Conservation (phyloP, 768 basidiomycete species). For the Paxillus involutus region DNA sequence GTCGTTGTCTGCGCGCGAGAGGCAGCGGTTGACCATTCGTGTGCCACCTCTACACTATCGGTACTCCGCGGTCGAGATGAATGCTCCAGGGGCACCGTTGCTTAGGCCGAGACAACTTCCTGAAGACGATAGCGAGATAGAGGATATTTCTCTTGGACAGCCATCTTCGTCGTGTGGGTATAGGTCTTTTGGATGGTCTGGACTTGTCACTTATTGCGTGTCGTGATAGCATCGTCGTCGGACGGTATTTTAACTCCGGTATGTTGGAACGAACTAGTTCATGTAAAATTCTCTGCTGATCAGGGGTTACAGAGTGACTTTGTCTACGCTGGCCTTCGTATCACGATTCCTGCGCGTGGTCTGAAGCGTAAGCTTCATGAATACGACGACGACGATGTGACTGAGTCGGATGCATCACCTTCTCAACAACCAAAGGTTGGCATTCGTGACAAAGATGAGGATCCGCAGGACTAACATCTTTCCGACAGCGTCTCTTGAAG, state of each 20-base stretch:
- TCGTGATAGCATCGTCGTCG: slow-evolving; percentile 8
- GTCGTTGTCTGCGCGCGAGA: background rate
- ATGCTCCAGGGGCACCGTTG: slow-evolving; percentile 25
- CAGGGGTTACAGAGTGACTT: slow-evolving; percentile 4
- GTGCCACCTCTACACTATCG: background rate
- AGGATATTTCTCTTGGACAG: slow-evolving; percentile 12
- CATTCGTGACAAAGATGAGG: background rate
- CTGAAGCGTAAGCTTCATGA: slow-evolving; percentile 26
- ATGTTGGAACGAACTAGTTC: background rate
- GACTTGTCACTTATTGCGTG: background rate
- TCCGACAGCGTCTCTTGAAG: slow-evolving; percentile 16
- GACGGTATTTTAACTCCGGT: slow-evolving; percentile 17
- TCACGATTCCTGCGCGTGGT: slow-evolving; percentile 20
- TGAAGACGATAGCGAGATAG: slow-evolving; percentile 19
- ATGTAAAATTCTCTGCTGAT: background rate
- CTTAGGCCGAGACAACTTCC: slow-evolving; percentile 24
- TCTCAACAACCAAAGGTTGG: slow-evolving; percentile 21
- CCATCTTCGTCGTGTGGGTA: slow-evolving; percentile 16
- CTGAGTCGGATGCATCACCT: background rate
- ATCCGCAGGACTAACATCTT: background rate
- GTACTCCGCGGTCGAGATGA: background rate
- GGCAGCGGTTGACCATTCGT: slow-evolving; percentile 2
- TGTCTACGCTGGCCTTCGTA: slow-evolving; percentile 20
- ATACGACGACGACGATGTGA: slow-evolving; percentile 2
- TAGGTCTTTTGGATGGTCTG: background rate